These are phyloP conservation scores for Coccomyxa subellipsoidea DNA, from an alignment of 163 green algal genomes.

Conservation along the genomic window DNA sequence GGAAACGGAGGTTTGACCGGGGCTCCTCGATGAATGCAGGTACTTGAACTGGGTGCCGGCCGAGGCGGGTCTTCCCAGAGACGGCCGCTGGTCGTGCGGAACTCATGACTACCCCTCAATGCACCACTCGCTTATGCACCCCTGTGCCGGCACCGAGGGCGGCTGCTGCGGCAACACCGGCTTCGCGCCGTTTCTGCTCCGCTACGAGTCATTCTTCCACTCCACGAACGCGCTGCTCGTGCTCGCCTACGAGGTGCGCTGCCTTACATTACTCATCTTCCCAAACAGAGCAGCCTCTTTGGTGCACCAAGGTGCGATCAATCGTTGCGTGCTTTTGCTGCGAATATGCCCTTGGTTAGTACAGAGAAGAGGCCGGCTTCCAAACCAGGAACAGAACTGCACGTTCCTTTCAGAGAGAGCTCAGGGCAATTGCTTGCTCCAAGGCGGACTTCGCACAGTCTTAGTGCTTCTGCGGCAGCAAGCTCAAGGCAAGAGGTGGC, in stretches of 20 bases:
- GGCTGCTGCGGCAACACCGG: slow-evolving; percentile 8
- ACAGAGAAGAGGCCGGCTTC: no score
- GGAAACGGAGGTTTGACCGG: no score
- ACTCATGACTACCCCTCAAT: slow-evolving; percentile 21
- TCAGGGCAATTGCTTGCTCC: no score
- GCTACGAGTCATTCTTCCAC: slow-evolving; percentile 21
- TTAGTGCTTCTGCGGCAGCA: no score
- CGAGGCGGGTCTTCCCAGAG: background rate
- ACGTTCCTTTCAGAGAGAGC: no score
- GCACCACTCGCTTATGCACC: slow-evolving; percentile 26
- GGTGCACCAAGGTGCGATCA: no score
- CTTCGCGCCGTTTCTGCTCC: slow-evolving; percentile 5
- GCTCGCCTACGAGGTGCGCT: slow-evolving; percentile 20
- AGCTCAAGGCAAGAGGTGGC: no score
- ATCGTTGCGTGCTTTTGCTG: no score
- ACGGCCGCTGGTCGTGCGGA: slow-evolving; percentile 11
- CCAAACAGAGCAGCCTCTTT: no score
- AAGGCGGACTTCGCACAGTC: no score
- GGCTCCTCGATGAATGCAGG: background rate
- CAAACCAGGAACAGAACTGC: no score
- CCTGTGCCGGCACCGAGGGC: background rate
- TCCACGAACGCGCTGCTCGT: slow-evolving; percentile 9
- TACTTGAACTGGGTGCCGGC: slow-evolving; percentile 8
- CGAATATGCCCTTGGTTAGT: no score
- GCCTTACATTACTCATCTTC: background rate